phyloP scores from a whole-genome alignment of 2,329 filamentous ascomycete genomes.

The Shiraia bambusicola region DNA sequence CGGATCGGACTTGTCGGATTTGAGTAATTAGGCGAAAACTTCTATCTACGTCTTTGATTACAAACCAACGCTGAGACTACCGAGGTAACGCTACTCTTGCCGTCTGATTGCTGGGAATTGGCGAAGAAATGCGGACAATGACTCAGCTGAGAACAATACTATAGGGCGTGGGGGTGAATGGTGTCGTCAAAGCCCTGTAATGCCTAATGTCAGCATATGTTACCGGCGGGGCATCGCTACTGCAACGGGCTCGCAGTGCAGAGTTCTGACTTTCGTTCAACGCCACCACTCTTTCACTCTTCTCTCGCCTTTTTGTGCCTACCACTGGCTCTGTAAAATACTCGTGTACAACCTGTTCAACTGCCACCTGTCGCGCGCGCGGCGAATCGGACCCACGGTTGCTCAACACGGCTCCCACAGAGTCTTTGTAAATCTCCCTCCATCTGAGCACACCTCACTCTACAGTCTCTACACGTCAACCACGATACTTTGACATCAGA shows the following conservation, averaged over 20 bases:
- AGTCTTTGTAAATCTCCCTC: conserved; percentile 14
- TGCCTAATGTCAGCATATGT: conserved; percentile 7
- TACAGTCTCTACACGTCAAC: conserved; percentile 14
- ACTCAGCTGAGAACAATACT: neutral
- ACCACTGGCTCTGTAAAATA: neutral
- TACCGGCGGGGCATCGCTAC: conserved; percentile 20
- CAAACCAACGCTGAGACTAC: conserved; percentile 4
- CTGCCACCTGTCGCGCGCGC: conserved; percentile 12
- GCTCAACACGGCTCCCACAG: conserved; percentile 15
- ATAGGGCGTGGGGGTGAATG: conserved; percentile 13
- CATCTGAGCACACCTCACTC: conserved; percentile 9
- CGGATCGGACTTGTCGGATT: neutral
- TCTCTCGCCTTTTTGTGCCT: conserved; percentile 2
- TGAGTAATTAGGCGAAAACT: conserved; percentile 2
- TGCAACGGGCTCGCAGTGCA: conserved; percentile 7
- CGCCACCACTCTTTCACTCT: conserved; percentile 21
- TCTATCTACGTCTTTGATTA: conserved; percentile 6
- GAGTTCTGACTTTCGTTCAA: conserved; percentile 11
- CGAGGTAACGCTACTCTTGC: conserved; percentile 4
- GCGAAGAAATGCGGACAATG: neutral
- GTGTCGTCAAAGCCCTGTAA: conserved; percentile 6
- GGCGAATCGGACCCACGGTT: conserved; percentile 12
- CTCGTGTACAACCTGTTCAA: conserved; percentile 1
- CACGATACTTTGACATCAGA: conserved; percentile 9
- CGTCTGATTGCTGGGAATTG: conserved; percentile 2